Evolutionary conservation across 371 early-diverging fungal species (phyloP).

Genomic region (Mortierella sp.): DNA sequence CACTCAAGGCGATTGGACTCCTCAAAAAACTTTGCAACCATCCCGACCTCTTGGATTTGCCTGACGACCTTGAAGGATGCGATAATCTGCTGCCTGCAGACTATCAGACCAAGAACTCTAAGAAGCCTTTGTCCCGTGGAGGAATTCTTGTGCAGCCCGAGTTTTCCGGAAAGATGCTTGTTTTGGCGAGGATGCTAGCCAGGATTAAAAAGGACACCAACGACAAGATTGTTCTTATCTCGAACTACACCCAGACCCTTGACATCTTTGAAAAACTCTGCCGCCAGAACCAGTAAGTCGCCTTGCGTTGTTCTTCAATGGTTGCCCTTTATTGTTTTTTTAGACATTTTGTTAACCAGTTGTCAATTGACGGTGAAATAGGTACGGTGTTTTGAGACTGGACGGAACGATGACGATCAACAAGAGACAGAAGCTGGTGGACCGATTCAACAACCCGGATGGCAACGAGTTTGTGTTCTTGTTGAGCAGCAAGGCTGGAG

Average conservation of each 20-base stretch:
- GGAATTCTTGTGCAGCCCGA: constrained; percentile 70
- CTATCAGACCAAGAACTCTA: constrained; percentile 54
- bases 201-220: constrained; percentile 79
- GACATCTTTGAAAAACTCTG: constrained; percentile 94
- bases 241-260: constrained; percentile 98
- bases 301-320: neutral
- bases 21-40: constrained; percentile 97
- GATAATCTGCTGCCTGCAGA: constrained; percentile 67
- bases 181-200: constrained; percentile 83
- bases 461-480: constrained; percentile 92
- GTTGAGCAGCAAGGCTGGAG: constrained; percentile 97
- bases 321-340: neutral
- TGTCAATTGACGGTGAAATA: constrained; percentile 15
- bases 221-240: constrained; percentile 97
- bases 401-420: constrained; percentile 94
- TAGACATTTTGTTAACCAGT: neutral
- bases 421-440: constrained; percentile 94
- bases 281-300: constrained; percentile 72
- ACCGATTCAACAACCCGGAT: constrained; percentile 93
- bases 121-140: constrained; percentile 45
- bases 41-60: constrained; percentile 84
- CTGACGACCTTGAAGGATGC: constrained; percentile 78
- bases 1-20: constrained; percentile 90
- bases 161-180: constrained; percentile 91
- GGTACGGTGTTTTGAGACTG: constrained; percentile 86